Evolutionary conservation across 2,329 filamentous ascomycete genomes (phyloP).

Genomic region (Neobulgaria alba): DNA sequence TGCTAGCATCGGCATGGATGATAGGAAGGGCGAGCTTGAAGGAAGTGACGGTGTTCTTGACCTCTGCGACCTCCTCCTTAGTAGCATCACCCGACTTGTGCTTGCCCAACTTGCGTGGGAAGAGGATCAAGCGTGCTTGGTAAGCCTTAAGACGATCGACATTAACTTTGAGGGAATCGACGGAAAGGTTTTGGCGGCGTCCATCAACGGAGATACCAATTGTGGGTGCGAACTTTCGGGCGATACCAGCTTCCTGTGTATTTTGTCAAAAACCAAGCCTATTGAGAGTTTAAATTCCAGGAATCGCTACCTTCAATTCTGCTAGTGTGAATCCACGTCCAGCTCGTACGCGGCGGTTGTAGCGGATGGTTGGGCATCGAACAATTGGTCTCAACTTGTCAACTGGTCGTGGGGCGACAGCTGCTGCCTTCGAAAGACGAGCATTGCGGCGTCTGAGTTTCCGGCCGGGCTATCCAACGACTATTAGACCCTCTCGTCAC

Average conservation of each 20-base stretch:
- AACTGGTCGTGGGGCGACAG: conserved; percentile 90
- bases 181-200: conserved; percentile 93
- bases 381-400: conserved; percentile 95
- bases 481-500: conserved; percentile 26
- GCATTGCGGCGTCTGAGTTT: conserved; percentile 89
- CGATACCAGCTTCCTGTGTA: conserved; percentile 85
- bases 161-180: conserved; percentile 91
- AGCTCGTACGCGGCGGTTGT: conserved; percentile 95
- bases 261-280: conserved; percentile 14
- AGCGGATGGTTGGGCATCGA: conserved; percentile 95
- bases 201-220: conserved; percentile 96
- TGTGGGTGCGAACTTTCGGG: conserved; percentile 87
- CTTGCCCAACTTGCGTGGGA: conserved; percentile 91
- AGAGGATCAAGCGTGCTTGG: conserved; percentile 91
- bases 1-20: conserved; percentile 52
- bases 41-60: conserved; percentile 53
- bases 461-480: conserved; percentile 68
- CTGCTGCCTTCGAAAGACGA: conserved; percentile 89
- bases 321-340: conserved; percentile 95
- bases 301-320: conserved; percentile 82
- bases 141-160: conserved; percentile 97
- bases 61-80: conserved; percentile 64
- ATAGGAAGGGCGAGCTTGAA: conserved; percentile 62
- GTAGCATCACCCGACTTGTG: conserved; percentile 86
- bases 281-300: conserved; percentile 2